A percentile compares a stretch with the other conserved stretches of the same genome.
Evolutionary conservation across 1,284 basidiomycete species (phyloP).

Genomic region (Peniophora sp.): DNA sequence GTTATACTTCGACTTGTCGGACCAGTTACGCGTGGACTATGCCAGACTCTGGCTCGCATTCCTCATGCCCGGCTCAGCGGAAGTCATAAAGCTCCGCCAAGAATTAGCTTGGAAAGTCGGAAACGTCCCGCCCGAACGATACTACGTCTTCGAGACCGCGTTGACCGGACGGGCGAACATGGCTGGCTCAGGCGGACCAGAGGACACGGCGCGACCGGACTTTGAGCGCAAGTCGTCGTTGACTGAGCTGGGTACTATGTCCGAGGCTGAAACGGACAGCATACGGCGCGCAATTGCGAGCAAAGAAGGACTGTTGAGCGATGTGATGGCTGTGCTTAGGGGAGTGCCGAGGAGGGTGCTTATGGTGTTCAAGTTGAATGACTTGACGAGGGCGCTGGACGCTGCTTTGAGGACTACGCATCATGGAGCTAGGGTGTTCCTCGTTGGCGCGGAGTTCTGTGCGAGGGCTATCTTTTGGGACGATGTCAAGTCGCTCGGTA

Average conservation of each 20-base stretch:
- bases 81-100: slow-evolving; percentile 58
- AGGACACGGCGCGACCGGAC: background rate
- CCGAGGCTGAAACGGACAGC: slow-evolving; percentile 66
- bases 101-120: slow-evolving; percentile 87
- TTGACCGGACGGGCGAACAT: slow-evolving; percentile 44
- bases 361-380: slow-evolving; percentile 84
- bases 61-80: slow-evolving; percentile 62
- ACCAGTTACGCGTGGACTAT: slow-evolving; percentile 72
- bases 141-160: slow-evolving; percentile 84
- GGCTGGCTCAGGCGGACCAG: background rate
- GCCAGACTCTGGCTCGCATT: slow-evolving; percentile 82
- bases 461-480: slow-evolving; percentile 79
- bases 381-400: slow-evolving; percentile 74
- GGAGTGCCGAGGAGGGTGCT: slow-evolving; percentile 78
- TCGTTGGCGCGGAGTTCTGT: slow-evolving; percentile 91
- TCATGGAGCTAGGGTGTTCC: slow-evolving; percentile 80
- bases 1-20: slow-evolving; percentile 84
- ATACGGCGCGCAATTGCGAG: slow-evolving; percentile 77
- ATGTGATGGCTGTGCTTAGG: slow-evolving; percentile 80
- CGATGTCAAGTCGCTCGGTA: slow-evolving; percentile 19
- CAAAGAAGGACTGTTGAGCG: slow-evolving; percentile 73
- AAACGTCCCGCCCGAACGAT: slow-evolving; percentile 82
- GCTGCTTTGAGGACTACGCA: slow-evolving; percentile 69
- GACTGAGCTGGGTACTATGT: slow-evolving; percentile 64
- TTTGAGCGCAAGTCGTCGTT: slow-evolving; percentile 35